phyloP scores from a whole-genome alignment of 169 alveolate genomes.

The Neospora caninum region DNA sequence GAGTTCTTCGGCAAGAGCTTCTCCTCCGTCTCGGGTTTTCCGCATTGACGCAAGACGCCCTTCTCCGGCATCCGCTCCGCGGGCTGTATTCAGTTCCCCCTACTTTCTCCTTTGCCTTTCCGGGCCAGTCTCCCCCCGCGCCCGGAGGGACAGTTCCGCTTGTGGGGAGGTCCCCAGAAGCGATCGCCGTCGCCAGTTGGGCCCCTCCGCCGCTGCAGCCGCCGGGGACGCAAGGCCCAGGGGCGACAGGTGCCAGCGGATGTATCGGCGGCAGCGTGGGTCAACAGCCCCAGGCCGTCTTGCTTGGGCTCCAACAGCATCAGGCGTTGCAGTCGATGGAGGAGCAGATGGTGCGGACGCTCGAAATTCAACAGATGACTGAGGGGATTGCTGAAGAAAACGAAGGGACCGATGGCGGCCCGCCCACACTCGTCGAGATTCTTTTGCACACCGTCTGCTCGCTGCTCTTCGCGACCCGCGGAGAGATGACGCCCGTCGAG shows the following conservation, averaged over 20 bases:
- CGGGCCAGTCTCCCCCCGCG: not conserved
- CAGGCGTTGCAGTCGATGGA: slow-evolving; percentile 45
- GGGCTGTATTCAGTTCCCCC: not conserved
- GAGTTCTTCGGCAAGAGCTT: slow-evolving; percentile 14
- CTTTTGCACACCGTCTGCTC: slow-evolving; percentile 15
- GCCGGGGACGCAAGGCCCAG: not conserved
- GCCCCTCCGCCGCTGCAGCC: not conserved
- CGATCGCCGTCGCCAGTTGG: slow-evolving; percentile 1
- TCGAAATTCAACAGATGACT: not conserved
- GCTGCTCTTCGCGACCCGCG: slow-evolving; percentile 9
- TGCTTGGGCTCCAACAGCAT: slow-evolving; percentile 21
- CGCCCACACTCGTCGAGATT: not conserved
- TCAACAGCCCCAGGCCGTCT: slow-evolving; percentile 23
- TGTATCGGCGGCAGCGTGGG: not conserved
- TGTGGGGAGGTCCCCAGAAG: not conserved
- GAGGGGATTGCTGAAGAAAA: not conserved
- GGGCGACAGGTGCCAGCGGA: not conserved
- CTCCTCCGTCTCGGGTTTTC: slow-evolving; percentile 18
- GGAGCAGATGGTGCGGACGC: slow-evolving; percentile 18
- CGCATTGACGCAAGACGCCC: not conserved
- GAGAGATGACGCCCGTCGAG: not conserved
- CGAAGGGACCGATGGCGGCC: not conserved
- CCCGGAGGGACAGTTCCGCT: not conserved
- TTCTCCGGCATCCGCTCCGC: not conserved
- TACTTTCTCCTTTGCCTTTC: not conserved